Evolutionary conservation across 352 stramenopile genomes (phyloP).

Genomic region (Globisporangium nagaii): DNA sequence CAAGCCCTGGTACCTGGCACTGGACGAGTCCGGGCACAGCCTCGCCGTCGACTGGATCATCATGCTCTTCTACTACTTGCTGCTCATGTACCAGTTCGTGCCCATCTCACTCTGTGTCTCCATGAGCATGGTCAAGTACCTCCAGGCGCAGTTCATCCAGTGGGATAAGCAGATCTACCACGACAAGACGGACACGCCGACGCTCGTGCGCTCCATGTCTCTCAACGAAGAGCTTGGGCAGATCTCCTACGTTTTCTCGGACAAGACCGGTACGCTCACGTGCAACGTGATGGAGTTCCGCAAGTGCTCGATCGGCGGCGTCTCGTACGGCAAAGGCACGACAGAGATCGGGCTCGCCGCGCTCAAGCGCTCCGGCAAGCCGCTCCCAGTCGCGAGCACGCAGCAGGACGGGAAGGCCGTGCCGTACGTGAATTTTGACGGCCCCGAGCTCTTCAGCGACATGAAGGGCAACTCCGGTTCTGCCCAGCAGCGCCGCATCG

Average conservation of each 20-base stretch:
- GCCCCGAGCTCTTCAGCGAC: slow-evolving; percentile 55
- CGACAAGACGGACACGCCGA: slow-evolving; percentile 78
- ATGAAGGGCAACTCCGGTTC: slow-evolving; percentile 49
- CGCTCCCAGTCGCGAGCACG: slow-evolving; percentile 27
- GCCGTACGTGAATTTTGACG: slow-evolving; percentile 78
- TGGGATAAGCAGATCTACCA: slow-evolving; percentile 94
- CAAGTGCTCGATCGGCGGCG: slow-evolving; percentile 88
- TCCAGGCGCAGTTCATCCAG: slow-evolving; percentile 93
- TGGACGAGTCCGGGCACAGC: slow-evolving; percentile 28
- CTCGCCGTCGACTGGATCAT: slow-evolving; percentile 56
- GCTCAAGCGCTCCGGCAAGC: slow-evolving; percentile 51
- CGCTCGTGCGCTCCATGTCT: slow-evolving; percentile 90
- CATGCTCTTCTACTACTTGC: slow-evolving; percentile 92
- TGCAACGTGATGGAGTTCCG: slow-evolving; percentile 99
- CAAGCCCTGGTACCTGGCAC: slow-evolving; percentile 55
- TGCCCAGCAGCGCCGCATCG: slow-evolving; percentile 45
- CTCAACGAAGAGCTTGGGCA: slow-evolving; percentile 95
- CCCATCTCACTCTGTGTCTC: slow-evolving; percentile 97
- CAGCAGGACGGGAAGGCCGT: slow-evolving; percentile 22
- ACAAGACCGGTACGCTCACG: slow-evolving; percentile 99
- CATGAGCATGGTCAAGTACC: slow-evolving; percentile 94
- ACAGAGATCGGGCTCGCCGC: slow-evolving; percentile 77
- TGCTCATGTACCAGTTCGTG: slow-evolving; percentile 97
- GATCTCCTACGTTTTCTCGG: slow-evolving; percentile 98
- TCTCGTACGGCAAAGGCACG: slow-evolving; percentile 86